phyloP scores from a whole-genome alignment of 495 filamentous ascomycete genomes.

The Xylaria grammica region DNA sequence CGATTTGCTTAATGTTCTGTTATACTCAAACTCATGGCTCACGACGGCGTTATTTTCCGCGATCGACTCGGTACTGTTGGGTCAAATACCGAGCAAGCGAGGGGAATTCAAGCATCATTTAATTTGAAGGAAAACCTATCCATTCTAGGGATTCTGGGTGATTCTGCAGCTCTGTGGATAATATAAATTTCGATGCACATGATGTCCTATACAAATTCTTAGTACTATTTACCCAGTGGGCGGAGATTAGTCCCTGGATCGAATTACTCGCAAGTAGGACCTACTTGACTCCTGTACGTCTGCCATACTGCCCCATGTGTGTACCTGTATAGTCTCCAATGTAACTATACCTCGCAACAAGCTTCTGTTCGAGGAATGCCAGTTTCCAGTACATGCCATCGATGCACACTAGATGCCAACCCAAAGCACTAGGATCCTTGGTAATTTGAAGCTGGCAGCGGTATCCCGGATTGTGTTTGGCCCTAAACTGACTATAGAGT shows the following conservation, averaged over 20 bases:
- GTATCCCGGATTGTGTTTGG: too few species aligned
- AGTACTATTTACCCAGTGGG: background rate
- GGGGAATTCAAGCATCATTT: background rate
- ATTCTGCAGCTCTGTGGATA: background rate
- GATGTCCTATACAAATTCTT: background rate
- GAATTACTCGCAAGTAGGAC: background rate
- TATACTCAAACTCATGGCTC: conserved; percentile 15
- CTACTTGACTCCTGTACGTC: background rate
- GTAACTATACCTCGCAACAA: conserved; percentile 21
- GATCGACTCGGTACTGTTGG: background rate
- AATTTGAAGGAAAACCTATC: background rate
- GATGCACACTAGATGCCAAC: background rate
- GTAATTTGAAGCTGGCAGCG: conserved; percentile 36
- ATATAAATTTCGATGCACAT: background rate
- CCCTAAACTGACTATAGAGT: too few species aligned
- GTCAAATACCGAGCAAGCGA: background rate
- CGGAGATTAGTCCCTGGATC: background rate
- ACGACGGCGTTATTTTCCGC: background rate
- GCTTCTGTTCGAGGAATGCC: background rate
- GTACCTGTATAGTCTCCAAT: too few species aligned
- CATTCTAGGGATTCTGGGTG: too few species aligned
- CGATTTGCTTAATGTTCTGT: conserved; percentile 31
- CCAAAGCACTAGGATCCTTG: background rate
- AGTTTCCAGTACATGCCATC: background rate
- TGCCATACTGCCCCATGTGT: conserved; percentile 12